Evolutionary conservation across 768 basidiomycete genomes (phyloP).

Genomic region (Lentinula sp.): DNA sequence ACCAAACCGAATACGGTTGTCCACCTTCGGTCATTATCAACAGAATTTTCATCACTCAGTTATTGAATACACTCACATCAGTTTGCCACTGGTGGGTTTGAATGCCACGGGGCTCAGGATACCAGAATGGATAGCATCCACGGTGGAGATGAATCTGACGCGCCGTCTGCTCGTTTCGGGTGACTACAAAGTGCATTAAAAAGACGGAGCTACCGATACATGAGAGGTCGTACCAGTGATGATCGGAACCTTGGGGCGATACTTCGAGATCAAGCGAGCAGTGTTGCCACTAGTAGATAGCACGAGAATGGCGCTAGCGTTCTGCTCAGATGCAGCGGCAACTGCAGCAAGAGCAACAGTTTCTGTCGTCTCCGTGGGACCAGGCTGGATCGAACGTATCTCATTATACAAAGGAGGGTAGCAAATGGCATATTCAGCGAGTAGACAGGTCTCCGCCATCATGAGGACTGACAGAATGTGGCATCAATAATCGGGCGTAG

Average conservation of each 20-base stretch:
- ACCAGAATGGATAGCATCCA: constrained; percentile 96
- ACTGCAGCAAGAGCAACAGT: constrained; percentile 96
- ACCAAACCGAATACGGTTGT: constrained; percentile 87
- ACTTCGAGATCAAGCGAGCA: constrained; percentile 93
- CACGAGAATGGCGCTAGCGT: constrained; percentile 91
- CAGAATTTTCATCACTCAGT: neutral
- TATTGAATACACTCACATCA: constrained; percentile 58
- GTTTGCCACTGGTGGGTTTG: constrained; percentile 92
- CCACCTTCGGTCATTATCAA: constrained; percentile 44
- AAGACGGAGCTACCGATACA: neutral
- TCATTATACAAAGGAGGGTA: constrained; percentile 94
- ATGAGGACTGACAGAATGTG: constrained; percentile 63
- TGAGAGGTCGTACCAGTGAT: constrained; percentile 66
- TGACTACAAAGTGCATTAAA: constrained; percentile 48
- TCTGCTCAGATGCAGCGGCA: constrained; percentile 91
- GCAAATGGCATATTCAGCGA: constrained; percentile 94
- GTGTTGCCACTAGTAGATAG: constrained; percentile 96
- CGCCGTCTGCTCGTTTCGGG: constrained; percentile 91
- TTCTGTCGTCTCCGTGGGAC: constrained; percentile 92
- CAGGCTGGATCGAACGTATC: constrained; percentile 67
- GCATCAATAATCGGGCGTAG: neutral
- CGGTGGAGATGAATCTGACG: constrained; percentile 97
- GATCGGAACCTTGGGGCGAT: constrained; percentile 89
- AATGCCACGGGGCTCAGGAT: constrained; percentile 89
- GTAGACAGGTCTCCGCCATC: constrained; percentile 99